Conservation (phyloP, 306 rosid genomes). For the Cucumis sativus region Cucumber_9930_V3 NC_026659.2:27740001-27740500, state of each 20-base stretch:
- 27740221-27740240: slow-evolving; percentile 2
- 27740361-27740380: neutral
- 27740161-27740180: neutral
- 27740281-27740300: neutral
- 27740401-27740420: neutral
- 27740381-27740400: neutral
- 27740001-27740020: slow-evolving; percentile 88
- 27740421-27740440: neutral
- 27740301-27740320: no score
- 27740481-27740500: neutral
- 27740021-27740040: slow-evolving; percentile 98
- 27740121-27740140: neutral
- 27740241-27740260: neutral
- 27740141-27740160: neutral
- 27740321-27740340: no score
- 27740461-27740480: neutral
- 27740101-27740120: slow-evolving; percentile 28
- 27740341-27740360: no score
- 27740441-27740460: neutral
- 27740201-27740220: neutral
- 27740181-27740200: neutral
- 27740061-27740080: slow-evolving; percentile 83
- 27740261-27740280: neutral
- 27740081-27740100: slow-evolving; percentile 85
- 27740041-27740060: slow-evolving; percentile 98